These are phyloP conservation scores for Albophoma yamanashiensis DNA, from an alignment of 2,329 filamentous ascomycete genomes.

Conservation along the genomic window DNA sequence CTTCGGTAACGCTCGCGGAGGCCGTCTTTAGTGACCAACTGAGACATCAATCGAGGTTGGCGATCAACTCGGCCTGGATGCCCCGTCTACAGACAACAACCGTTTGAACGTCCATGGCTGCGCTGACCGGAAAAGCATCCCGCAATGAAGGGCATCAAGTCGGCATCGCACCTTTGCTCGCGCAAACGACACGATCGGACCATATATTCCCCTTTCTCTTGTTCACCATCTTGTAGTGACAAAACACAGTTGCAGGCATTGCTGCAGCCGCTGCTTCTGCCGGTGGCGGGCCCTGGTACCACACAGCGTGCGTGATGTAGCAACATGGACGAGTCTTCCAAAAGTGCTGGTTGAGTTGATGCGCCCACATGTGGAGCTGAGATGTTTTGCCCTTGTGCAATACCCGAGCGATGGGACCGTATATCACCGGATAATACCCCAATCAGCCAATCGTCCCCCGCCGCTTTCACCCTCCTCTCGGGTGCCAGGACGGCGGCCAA, in stretches of 20 bases:
- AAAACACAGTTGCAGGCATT: neutral
- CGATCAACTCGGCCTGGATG: neutral
- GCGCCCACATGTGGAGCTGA: neutral
- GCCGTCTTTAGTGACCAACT: neutral
- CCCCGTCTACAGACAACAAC: neutral
- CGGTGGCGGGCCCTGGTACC: neutral
- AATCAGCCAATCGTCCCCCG: constrained; percentile 57
- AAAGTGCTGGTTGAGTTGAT: neutral
- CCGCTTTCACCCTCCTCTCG: constrained; percentile 55
- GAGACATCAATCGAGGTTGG: neutral
- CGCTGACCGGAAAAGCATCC: neutral
- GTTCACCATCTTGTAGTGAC: neutral
- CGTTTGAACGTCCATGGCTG: neutral
- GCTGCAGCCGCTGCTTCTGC: neutral
- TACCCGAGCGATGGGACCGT: constrained; percentile 6
- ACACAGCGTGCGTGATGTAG: neutral
- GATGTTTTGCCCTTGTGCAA: neutral
- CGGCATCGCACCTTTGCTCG: neutral
- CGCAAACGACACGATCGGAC: neutral
- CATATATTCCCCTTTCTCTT: neutral
- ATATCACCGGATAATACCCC: constrained; percentile 65
- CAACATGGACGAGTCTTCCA: neutral
- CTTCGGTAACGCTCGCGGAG: neutral
- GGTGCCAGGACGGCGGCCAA: constrained; percentile 68
- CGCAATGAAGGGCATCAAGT: neutral